phyloP scores from a whole-genome alignment of 176 grass and related monocot species.

The Carex kokanica region DNA sequence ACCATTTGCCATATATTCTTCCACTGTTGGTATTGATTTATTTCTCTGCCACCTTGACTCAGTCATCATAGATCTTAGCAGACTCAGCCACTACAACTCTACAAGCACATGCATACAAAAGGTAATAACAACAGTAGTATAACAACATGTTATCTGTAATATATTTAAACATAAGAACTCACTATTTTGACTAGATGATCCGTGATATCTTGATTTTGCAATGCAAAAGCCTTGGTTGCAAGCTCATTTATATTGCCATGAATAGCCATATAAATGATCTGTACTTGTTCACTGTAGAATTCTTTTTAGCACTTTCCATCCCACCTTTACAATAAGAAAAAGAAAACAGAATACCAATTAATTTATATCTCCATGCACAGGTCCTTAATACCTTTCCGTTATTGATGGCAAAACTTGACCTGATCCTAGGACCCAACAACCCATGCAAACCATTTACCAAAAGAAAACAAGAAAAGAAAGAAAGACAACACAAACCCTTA shows the following conservation, averaged over 20 bases:
- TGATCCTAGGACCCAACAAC: not conserved
- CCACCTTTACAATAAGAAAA: slow-evolving; percentile 45
- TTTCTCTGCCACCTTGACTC: slow-evolving; percentile 45
- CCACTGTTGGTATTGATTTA: slow-evolving; percentile 36
- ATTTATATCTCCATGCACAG: not conserved
- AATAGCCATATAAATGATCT: slow-evolving; percentile 59
- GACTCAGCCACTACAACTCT: slow-evolving; percentile 61
- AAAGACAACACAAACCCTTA: too few species aligned
- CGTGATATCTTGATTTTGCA: slow-evolving; percentile 48
- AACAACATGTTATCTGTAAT: not conserved
- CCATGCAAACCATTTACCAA: not conserved
- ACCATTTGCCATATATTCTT: slow-evolving; percentile 60
- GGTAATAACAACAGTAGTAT: not conserved
- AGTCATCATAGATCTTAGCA: slow-evolving; percentile 60
- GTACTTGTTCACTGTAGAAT: slow-evolving; percentile 58
- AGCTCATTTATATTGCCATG: slow-evolving; percentile 52
- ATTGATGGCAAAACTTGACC: not conserved
- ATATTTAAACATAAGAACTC: slow-evolving; percentile 18
- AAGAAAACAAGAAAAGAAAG: not conserved
- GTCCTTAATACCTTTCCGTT: not conserved
- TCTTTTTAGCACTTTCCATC: slow-evolving; percentile 44
- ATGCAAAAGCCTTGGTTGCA: slow-evolving; percentile 44
- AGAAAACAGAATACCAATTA: not conserved
- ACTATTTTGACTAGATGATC: slow-evolving; percentile 55
- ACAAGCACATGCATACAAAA: not conserved